Conservation (phyloP, 2,329 filamentous ascomycete genomes). For the Aspergillus amoenus region DNA sequence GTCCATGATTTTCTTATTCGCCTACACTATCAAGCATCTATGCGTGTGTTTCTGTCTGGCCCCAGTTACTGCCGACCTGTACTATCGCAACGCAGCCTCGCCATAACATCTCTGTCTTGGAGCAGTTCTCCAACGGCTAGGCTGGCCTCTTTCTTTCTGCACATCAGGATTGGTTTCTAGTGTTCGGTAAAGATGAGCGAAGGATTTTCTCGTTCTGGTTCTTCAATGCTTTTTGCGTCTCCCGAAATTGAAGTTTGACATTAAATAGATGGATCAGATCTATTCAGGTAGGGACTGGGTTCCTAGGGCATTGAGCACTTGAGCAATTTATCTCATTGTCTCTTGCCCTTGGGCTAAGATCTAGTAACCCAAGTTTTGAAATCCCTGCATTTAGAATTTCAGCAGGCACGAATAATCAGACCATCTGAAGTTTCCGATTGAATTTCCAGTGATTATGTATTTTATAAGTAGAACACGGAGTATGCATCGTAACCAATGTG, state of each 20-base stretch:
- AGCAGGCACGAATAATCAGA: not conserved
- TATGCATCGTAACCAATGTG: not conserved
- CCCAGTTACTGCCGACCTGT: not conserved
- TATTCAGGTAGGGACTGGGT: not conserved
- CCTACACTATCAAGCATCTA: not conserved
- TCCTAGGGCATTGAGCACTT: not conserved
- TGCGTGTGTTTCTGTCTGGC: not conserved
- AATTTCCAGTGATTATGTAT: not conserved
- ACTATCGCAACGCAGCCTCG: not conserved
- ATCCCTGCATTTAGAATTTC: not conserved
- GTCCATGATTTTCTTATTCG: not conserved
- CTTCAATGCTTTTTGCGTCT: not conserved
- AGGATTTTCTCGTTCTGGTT: not conserved
- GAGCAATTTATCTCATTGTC: not conserved
- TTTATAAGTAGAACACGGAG: not conserved
- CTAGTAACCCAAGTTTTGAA: not conserved
- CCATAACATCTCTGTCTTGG: not conserved
- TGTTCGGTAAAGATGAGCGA: not conserved
- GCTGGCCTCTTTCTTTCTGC: not conserved
- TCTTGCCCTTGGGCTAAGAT: not conserved
- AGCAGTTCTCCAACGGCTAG: not conserved
- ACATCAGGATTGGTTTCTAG: not conserved
- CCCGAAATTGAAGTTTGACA: not conserved
- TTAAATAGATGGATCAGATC: not conserved
- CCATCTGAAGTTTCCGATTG: not conserved